Percentiles rank a stretch among this genome's conserved stretches.
These are phyloP conservation scores for Yamadazyma insecticola DNA, from an alignment of 805 yeast species.

Conservation along the genomic window DNA sequence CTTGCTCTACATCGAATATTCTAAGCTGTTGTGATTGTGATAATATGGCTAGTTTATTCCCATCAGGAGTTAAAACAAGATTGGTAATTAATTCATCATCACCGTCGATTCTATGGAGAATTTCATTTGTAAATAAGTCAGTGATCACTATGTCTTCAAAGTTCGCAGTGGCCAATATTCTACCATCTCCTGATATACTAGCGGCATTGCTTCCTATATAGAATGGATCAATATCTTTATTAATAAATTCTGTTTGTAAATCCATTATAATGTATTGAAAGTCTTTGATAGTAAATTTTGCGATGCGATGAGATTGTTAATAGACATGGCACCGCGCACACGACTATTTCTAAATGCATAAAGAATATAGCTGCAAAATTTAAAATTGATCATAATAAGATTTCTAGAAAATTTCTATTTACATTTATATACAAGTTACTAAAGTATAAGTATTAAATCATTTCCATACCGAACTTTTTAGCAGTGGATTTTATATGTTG, in stretches of 20 bases:
- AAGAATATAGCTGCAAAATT: too few species aligned
- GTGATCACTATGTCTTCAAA: slow-evolving; percentile 73
- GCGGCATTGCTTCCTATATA: slow-evolving; percentile 84
- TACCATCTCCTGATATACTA: slow-evolving; percentile 57
- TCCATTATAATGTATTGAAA: slow-evolving; percentile 12
- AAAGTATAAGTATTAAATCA: slow-evolving; percentile 1
- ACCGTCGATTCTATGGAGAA: slow-evolving; percentile 64
- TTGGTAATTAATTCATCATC: slow-evolving; percentile 82
- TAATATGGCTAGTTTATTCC: slow-evolving; percentile 59
- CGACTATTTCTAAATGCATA: too few species aligned
- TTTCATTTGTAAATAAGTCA: slow-evolving; percentile 53
- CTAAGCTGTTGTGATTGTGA: slow-evolving; percentile 82
- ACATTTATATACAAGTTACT: slow-evolving; percentile 1
- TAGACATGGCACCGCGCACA: too few species aligned
- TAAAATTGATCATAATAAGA: too few species aligned
- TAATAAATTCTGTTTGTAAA: slow-evolving; percentile 38
- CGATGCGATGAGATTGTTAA: slow-evolving; percentile 3
- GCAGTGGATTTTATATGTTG: slow-evolving; percentile 39
- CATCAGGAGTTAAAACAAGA: slow-evolving; percentile 73
- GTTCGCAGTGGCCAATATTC: slow-evolving; percentile 71
- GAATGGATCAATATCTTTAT: slow-evolving; percentile 65
- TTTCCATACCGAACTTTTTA: slow-evolving; percentile 36
- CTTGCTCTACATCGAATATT: slow-evolving; percentile 48
- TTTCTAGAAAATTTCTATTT: too few species aligned
- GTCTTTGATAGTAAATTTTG: too few species aligned